Base-by-base conservation (phyloP, 371 early-diverging fungal species). In the Vairimorpha necatrix region DNA sequence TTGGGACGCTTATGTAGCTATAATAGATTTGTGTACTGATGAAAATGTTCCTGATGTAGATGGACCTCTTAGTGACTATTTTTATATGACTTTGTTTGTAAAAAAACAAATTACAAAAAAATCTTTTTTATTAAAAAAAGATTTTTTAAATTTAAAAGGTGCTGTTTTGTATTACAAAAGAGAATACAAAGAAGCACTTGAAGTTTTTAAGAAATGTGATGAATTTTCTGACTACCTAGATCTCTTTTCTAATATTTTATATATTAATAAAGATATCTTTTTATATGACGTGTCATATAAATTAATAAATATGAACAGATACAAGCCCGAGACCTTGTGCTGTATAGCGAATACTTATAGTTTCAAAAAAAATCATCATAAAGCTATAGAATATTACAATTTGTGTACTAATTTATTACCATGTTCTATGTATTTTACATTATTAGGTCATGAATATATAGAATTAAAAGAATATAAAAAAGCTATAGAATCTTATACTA, bases 401-500 rank as follows among this genome's bases (percentile, higher is more conserved):
- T 85, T 90, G 18, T 93, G 94, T 0, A 75, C 93, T 4, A 87
- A 90, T 79, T 87, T 95, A 62, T 88, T 92, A 72, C 87, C 88
- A 28, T 86, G 87, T 66, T 82, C 89, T 38, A 86, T 89, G 2
- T 92, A 91, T 0, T 94, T 93, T 90, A 93, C 91, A 0, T 86
- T 96, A 69, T 86, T 95, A 76, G 97, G 95, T 0, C 94, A 95
- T 80, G 94, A 94, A 80, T 94, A 92, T 74, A 85, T 95, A 58
- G 93, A 95, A 77, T 67, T 91, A 82, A 92, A 91, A 69, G 91
- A 93, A 69, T 87, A 90, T 0, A 87, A 88, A 32, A 90, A 91
- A 11, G 95, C 94, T 0, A 88, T 94, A 2, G 90, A 92, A 75
- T 90, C 92, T 13, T 95, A 94, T 78, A 86, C 92, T 39, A 84